Evolutionary conservation across 257 asterid species (phyloP).

Genomic region (Solanum gracilifrons): DNA sequence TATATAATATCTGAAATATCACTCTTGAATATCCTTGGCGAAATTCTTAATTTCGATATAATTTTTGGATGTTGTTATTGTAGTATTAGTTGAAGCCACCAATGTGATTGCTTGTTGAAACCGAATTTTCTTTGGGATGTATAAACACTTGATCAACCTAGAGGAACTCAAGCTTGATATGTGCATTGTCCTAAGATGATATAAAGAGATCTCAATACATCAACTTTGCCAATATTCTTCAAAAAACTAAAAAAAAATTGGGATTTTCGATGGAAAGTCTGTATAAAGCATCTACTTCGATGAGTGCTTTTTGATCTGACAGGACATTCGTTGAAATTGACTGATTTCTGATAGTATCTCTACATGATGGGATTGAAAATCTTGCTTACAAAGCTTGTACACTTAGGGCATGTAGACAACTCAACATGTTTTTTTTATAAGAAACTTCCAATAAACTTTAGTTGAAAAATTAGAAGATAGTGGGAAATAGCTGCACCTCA

Average conservation of each 20-base stretch:
- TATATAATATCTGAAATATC: not conserved
- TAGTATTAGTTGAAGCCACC: not conserved
- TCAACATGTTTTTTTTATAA: not conserved
- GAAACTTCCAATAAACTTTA: not conserved
- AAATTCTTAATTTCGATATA: not conserved
- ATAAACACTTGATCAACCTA: not conserved
- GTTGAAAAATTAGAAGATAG: not conserved
- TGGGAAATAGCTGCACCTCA: not conserved
- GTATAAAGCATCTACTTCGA: not conserved
- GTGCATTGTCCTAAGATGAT: not conserved
- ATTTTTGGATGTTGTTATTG: not conserved
- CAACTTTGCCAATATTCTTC: not conserved
- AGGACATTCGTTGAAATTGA: not conserved
- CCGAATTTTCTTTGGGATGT: not conserved
- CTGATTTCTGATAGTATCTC: not conserved
- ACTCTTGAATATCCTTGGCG: not conserved
- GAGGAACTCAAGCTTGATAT: not conserved
- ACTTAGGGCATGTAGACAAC: not conserved
- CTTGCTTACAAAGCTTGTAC: not conserved
- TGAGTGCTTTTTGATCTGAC: not conserved
- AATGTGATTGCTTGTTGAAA: not conserved
- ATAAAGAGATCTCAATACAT: not conserved
- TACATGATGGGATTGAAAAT: not conserved
- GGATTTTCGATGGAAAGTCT: accelerated
- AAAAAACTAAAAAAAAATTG: not conserved